Evolutionary conservation across 2,329 filamentous ascomycete genomes (phyloP), one percentile per base, ranked within the genome.

Genomic region (Claviceps sp.): DNA sequence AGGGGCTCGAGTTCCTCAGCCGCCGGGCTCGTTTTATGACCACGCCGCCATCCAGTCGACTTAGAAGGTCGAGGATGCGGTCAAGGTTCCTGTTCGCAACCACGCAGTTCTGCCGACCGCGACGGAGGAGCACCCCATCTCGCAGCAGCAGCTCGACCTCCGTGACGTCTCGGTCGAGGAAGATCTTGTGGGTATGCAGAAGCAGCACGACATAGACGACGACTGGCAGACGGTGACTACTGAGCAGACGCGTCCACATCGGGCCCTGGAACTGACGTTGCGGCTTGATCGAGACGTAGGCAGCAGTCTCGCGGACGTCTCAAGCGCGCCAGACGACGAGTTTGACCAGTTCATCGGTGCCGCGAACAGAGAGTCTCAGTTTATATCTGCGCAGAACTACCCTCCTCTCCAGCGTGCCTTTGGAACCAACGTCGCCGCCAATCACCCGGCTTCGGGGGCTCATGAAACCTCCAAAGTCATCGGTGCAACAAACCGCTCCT

Each of bases 301-400:
- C 9, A 73, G 68, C 55, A 76, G 72, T 51, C 56, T 76, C 22
- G 72, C 72, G 2, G 66, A 75, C 53, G 64, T 69, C 6, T 74
- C 72, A 1, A 71, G 74, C 44, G 54, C 51, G 16, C 54, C 55
- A 36, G 56, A 62, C 13, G 55, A 60, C 39, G 56, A 52, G 4
- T 47, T 52, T 7, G 50, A 50, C 22, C 39, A 54, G 9, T 52
- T 52, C n/a, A 44, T 52, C n/a, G 50, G 50, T 17, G 47, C 44
- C 17, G 26, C 42, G 11, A 39, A 16, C 42, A 13, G 44, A 4
- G 39, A 48, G 34, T n/a, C 20, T 14, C 17, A n/a, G n/a, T 43
- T 43, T 23, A 20, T 20, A 14, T 45, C n/a, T 7, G 40, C 16
- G 20, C 42, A 14, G 16, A 23, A 36, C 14, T 9, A 23, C 13